A percentile compares a stretch with the other conserved stretches of the same genome.
Evolutionary conservation across 192 early-diverging fungal genomes (phyloP).

Genomic region (Phlyctochytrium planicorne): DNA sequence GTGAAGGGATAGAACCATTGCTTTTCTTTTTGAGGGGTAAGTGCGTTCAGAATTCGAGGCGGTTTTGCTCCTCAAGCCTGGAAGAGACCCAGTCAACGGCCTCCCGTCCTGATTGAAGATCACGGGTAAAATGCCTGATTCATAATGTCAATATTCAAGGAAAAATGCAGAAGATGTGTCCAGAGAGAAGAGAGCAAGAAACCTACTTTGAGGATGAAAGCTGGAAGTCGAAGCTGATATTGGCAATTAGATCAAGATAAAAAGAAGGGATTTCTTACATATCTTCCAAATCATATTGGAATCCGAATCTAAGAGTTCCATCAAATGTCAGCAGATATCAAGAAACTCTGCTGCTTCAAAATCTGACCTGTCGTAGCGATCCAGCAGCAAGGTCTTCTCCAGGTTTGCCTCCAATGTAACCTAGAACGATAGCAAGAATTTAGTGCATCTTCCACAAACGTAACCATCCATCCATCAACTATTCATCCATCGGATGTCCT

Average conservation of each 20-base stretch:
- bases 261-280: slow-evolving; percentile 13
- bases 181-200: not conserved
- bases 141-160: not conserved
- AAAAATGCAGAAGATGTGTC: not conserved
- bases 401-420: slow-evolving; percentile 30
- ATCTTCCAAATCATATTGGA: slow-evolving; percentile 18
- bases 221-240: not conserved
- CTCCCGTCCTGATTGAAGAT: slow-evolving; percentile 36
- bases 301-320: slow-evolving; percentile 16
- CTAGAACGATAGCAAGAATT: slow-evolving; percentile 1
- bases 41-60: slow-evolving; percentile 20
- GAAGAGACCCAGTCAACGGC: slow-evolving; percentile 38
- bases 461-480: too few species aligned
- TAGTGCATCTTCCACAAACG: too few species aligned
- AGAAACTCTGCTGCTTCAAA: not conserved
- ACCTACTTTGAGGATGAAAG: not conserved
- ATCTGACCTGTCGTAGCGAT: slow-evolving; percentile 23
- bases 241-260: slow-evolving; percentile 6
- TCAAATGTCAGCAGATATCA: slow-evolving; percentile 23
- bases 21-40: too few species aligned
- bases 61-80: slow-evolving; percentile 27
- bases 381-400: slow-evolving; percentile 19
- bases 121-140: slow-evolving; percentile 14
- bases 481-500: too few species aligned
- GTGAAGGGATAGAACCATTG: too few species aligned